These are phyloP conservation scores for Pleurostoma richardsiae DNA, from an alignment of 2,329 filamentous ascomycete genomes.

Conservation along the genomic window DNA sequence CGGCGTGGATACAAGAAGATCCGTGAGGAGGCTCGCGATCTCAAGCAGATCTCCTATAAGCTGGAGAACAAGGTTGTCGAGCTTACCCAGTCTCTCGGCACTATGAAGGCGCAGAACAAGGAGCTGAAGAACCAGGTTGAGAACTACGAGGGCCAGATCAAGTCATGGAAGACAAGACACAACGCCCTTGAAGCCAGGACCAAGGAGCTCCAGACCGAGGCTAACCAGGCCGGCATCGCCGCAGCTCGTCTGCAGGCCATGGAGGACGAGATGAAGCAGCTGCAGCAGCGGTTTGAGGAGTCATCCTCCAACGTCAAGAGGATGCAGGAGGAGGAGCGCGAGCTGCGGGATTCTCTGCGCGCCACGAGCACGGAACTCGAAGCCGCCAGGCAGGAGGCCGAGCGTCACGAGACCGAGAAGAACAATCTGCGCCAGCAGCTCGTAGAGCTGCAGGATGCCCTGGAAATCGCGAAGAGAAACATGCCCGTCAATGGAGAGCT, in stretches of 20 bases:
- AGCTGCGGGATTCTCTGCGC: slow-evolving; percentile 76
- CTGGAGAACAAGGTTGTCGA: slow-evolving; percentile 99
- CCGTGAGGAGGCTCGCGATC: slow-evolving; percentile 91
- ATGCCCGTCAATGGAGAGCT: slow-evolving; percentile 68
- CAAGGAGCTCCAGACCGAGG: slow-evolving; percentile 92
- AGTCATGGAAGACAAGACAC: slow-evolving; percentile 90
- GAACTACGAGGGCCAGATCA: slow-evolving; percentile 93
- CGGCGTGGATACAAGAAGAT: slow-evolving; percentile 82
- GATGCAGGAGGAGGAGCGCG: slow-evolving; percentile 89
- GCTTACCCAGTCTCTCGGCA: slow-evolving; percentile 86
- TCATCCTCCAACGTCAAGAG: slow-evolving; percentile 86
- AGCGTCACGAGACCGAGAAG: slow-evolving; percentile 80
- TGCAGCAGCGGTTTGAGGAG: slow-evolving; percentile 86
- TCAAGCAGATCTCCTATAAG: slow-evolving; percentile 99
- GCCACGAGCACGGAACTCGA: slow-evolving; percentile 78
- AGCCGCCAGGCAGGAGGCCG: slow-evolving; percentile 67
- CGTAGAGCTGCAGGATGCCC: slow-evolving; percentile 82
- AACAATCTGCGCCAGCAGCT: slow-evolving; percentile 80
- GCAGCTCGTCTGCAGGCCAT: slow-evolving; percentile 85
- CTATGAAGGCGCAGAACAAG: slow-evolving; percentile 94
- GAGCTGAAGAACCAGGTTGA: slow-evolving; percentile 80
- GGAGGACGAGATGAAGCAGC: slow-evolving; percentile 92
- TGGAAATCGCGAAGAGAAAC: slow-evolving; percentile 78
- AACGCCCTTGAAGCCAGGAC: slow-evolving; percentile 84
- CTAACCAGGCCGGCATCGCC: slow-evolving; percentile 94